Conservation (phyloP, 2,329 filamentous ascomycete species). For the Periconia sp. region DNA sequence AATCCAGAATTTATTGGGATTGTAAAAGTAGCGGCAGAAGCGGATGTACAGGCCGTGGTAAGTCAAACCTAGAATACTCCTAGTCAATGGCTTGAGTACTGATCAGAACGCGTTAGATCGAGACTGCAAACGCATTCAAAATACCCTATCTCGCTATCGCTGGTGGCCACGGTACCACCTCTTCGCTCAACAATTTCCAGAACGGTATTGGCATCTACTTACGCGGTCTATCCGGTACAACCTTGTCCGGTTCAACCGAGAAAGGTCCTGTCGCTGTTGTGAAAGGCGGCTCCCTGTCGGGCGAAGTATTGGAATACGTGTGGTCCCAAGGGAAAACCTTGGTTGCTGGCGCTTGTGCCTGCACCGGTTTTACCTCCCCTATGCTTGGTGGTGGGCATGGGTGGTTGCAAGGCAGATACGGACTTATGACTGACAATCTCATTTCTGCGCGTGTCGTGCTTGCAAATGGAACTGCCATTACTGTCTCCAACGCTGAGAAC, state of each 20-base stretch:
- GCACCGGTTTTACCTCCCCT: conserved; percentile 3
- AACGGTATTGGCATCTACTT: conserved; percentile 36
- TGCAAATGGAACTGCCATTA: conserved; percentile 32
- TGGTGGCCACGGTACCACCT: conserved; percentile 37
- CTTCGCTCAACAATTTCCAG: conserved; percentile 23
- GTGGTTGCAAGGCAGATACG: conserved; percentile 12
- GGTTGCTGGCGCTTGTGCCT: conserved; percentile 10
- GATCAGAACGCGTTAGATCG: conserved; percentile 11
- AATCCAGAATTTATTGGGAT: conserved; percentile 17
- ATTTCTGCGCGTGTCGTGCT: conserved; percentile 13
- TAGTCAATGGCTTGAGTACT: not conserved
- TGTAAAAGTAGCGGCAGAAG: conserved; percentile 21
- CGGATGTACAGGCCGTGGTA: conserved; percentile 23
- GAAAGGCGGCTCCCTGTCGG: conserved; percentile 26
- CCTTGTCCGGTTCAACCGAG: conserved; percentile 14
- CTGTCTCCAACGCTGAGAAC: conserved; percentile 25
- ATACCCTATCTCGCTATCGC: conserved; percentile 42
- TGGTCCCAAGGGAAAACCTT: conserved; percentile 30
- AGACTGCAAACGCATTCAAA: conserved; percentile 20
- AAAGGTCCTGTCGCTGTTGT: conserved; percentile 22
- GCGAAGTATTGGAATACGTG: conserved; percentile 26
- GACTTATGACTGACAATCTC: conserved; percentile 10
- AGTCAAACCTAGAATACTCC: not conserved
- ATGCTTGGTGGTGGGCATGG: conserved; percentile 15
- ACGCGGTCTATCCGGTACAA: conserved; percentile 23